phyloP scores from a whole-genome alignment of 1,139 yeast genomes.

The Blastobotrys buckinghamii region DNA sequence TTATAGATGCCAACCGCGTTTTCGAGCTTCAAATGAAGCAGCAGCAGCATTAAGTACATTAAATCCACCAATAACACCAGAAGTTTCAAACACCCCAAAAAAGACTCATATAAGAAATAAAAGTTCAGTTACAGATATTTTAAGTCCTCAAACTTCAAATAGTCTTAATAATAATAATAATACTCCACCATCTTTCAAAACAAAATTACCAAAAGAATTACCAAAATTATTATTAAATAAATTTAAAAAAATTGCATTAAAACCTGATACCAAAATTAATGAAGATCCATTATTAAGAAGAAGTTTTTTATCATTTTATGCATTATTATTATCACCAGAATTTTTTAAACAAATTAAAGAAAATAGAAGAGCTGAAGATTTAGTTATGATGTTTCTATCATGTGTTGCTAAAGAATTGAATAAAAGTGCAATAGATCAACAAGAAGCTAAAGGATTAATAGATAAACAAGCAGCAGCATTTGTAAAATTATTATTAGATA shows the following conservation, averaged over 20 bases:
- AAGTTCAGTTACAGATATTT: slow-evolving; percentile 12
- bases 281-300: slow-evolving; percentile 37
- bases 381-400: slow-evolving; percentile 60
- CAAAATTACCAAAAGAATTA: slow-evolving; percentile 44
- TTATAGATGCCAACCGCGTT: slow-evolving; percentile 31
- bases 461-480: slow-evolving; percentile 54
- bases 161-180: not conserved
- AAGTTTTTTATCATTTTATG: slow-evolving; percentile 54
- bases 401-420: slow-evolving; percentile 59
- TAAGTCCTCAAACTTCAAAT: slow-evolving; percentile 5
- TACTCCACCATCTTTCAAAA: slow-evolving; percentile 20
- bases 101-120: slow-evolving; percentile 14
- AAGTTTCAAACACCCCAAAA: slow-evolving; percentile 2
- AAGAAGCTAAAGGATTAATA: slow-evolving; percentile 43
- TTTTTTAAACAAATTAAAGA: slow-evolving; percentile 37
- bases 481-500: slow-evolving; percentile 47
- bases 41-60: not conserved
- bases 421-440: slow-evolving; percentile 41
- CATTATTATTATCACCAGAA: slow-evolving; percentile 52
- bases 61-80: slow-evolving; percentile 1
- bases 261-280: slow-evolving; percentile 24
- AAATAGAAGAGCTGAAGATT: slow-evolving; percentile 51
- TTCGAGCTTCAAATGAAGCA: slow-evolving; percentile 12
- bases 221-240: slow-evolving; percentile 44
- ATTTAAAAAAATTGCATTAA: slow-evolving; percentile 51